A percentile compares a stretch with the other conserved stretches of the same genome.
phyloP scores from a whole-genome alignment of 768 basidiomycete genomes.

The Trichaptum fuscoviolaceum region DNA sequence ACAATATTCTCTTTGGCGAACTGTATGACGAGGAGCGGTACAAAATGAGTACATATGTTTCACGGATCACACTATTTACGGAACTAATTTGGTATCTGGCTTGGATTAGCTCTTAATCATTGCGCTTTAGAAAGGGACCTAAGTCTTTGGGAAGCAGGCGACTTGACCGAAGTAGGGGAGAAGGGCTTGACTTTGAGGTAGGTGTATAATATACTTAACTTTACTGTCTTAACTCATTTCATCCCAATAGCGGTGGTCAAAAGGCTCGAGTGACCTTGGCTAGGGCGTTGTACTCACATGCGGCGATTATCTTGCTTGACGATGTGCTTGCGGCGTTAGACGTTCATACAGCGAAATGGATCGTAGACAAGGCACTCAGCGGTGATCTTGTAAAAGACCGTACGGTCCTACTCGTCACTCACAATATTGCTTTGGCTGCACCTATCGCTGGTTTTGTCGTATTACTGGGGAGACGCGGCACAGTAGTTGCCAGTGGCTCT shows the following conservation, averaged over 20 bases:
- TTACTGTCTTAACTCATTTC: neutral
- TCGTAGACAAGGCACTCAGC: conserved; percentile 45
- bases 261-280: conserved; percentile 34
- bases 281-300: conserved; percentile 30
- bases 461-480: conserved; percentile 13
- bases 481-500: conserved; percentile 10
- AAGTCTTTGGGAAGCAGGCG: conserved; percentile 50
- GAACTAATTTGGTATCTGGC: neutral
- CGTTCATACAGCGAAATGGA: conserved; percentile 46
- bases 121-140: conserved; percentile 42
- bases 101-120: conserved; percentile 27
- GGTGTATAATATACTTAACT: neutral
- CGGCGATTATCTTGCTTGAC: conserved; percentile 31
- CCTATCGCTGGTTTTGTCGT: conserved; percentile 19
- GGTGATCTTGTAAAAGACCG: conserved; percentile 43
- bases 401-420: conserved; percentile 42
- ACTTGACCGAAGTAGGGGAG: conserved; percentile 67
- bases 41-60: conserved; percentile 17
- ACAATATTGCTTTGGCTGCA: conserved; percentile 15
- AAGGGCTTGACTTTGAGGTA: conserved; percentile 32
- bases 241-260: conserved; percentile 33
- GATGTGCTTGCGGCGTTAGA: conserved; percentile 32
- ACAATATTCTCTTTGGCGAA: conserved; percentile 44
- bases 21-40: conserved; percentile 32
- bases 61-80: neutral